These are phyloP conservation scores for Macroventuria anomochaeta DNA, from an alignment of 2,329 filamentous ascomycete genomes.

Conservation along the genomic window DNA sequence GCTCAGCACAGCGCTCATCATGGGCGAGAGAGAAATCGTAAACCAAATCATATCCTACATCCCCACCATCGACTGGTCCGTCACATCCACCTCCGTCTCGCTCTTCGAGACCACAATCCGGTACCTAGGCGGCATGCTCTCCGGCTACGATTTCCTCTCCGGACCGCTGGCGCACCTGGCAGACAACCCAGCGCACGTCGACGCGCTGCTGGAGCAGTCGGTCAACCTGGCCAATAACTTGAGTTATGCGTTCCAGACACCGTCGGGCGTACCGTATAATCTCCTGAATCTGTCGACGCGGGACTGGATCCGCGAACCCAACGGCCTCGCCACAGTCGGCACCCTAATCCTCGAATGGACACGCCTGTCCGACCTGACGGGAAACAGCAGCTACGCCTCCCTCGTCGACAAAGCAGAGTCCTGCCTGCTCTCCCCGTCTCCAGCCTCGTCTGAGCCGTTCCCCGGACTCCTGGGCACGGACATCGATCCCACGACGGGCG, in stretches of 20 bases:
- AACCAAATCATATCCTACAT: constrained; percentile 75
- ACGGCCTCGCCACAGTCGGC: constrained; percentile 77
- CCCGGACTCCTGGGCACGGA: constrained; percentile 76
- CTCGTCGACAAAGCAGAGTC: constrained; percentile 72
- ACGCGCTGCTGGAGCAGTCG: constrained; percentile 70
- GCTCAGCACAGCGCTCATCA: constrained; percentile 78
- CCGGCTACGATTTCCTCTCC: constrained; percentile 75
- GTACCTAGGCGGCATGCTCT: constrained; percentile 81
- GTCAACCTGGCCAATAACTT: constrained; percentile 73
- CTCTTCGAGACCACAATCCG: constrained; percentile 92
- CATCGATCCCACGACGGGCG: constrained; percentile 69
- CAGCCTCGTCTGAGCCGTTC: constrained; percentile 70
- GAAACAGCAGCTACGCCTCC: constrained; percentile 68
- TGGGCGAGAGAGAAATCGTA: constrained; percentile 72
- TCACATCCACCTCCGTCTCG: constrained; percentile 66
- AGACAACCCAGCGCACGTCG: constrained; percentile 57
- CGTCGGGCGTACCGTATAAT: constrained; percentile 76
- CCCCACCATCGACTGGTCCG: constrained; percentile 72
- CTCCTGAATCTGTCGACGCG: constrained; percentile 65
- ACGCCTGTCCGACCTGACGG: constrained; percentile 76
- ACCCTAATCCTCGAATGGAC: constrained; percentile 87
- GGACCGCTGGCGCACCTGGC: constrained; percentile 66
- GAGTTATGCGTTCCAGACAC: constrained; percentile 78
- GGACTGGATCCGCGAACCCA: constrained; percentile 59
- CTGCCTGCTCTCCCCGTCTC: constrained; percentile 72